Percentiles rank a stretch among this genome's conserved stretches.
Conservation (phyloP, 1,284 basidiomycete species). For the Leccinum subspadiceum region DNA sequence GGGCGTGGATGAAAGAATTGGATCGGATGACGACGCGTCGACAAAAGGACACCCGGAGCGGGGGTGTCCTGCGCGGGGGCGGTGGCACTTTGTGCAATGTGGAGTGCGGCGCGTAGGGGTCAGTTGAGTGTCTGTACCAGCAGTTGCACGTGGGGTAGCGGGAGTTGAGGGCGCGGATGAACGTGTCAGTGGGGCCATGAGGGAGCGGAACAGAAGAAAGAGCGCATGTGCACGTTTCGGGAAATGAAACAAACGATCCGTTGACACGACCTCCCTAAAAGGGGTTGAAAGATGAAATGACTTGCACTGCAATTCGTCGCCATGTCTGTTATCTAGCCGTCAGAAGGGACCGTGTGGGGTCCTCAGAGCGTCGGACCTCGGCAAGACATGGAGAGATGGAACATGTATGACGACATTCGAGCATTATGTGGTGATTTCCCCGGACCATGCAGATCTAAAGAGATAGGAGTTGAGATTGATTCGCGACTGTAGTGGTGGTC, state of each 20-base stretch:
- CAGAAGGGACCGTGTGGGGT: not conserved
- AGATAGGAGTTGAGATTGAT: conserved; percentile 5
- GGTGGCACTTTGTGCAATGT: conserved; percentile 52
- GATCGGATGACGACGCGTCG: conserved; percentile 11
- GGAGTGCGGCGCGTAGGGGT: conserved; percentile 41
- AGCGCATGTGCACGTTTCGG: not conserved
- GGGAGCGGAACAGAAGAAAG: not conserved
- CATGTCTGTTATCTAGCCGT: not conserved
- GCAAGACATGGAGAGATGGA: not conserved
- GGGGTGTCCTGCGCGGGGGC: conserved; percentile 53
- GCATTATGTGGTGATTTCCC: not conserved
- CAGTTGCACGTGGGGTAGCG: conserved; percentile 15
- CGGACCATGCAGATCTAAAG: not conserved
- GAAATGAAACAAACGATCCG: not conserved
- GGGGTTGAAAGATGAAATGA: not conserved
- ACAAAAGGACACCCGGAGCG: conserved; percentile 53
- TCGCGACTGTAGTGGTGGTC: not conserved
- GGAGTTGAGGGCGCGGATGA: conserved; percentile 32
- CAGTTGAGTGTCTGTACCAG: conserved; percentile 3
- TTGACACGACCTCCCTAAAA: not conserved
- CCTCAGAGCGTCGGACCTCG: not conserved
- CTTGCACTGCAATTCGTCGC: not conserved
- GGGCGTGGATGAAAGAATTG: conserved; percentile 24
- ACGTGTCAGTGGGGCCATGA: conserved; percentile 31
- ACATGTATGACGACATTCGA: conserved; percentile 1